Evolutionary conservation across 176 grass and related monocot species (phyloP), one percentile per base, ranked within the genome.

Genomic region (Tillandsia leiboldiana): DNA sequence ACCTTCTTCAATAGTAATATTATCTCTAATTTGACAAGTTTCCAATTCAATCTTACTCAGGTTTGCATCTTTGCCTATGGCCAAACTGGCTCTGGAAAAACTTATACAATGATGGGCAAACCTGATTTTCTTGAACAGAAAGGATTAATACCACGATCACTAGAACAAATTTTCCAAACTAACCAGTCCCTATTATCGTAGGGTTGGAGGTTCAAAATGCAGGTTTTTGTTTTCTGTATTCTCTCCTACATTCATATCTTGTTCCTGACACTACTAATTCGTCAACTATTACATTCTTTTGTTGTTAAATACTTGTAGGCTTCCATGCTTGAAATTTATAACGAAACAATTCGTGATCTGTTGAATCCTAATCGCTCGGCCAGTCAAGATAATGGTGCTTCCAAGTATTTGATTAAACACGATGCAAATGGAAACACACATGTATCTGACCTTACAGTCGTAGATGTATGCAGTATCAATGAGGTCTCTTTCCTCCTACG

Each of bases 41-140:
- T 22, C 20, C 20, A 18, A 18, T 59, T 59, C 20, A 10, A 59
- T 59, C 14, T 20, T 54, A 24, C 52, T 59, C 17, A 99, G 95
- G 95, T 99, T 2, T 94, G 95, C 72, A 94, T 99, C 78, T 99
- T 99, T 90, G 95, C 95, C 26, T 99, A 99, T 64, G 95, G 95
- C 11, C 95, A 99, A 82, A 99, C 95, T 26, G 95, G 95, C 14
- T 99, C 95, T 11, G 95, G 95, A 58, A 99, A 99, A 84, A 99
- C 95, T 3, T 99, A 94, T 26, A 99, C 95, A 11, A 99, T 99
- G 95, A 90, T 99, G 84, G 95, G 95, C 14, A 84, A 73, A 18
- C 84, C 78, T 57, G 73, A 81, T 11, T 17, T 71, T 9, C 23
- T 26, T 72, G 78, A 83, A 48, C 77, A 88, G 49, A 99, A 94